A percentile compares a stretch with the other conserved stretches of the same genome.
These are phyloP conservation scores for Martiniozyma abietophila DNA, from an alignment of 805 yeast species.

Conservation along the genomic window DNA sequence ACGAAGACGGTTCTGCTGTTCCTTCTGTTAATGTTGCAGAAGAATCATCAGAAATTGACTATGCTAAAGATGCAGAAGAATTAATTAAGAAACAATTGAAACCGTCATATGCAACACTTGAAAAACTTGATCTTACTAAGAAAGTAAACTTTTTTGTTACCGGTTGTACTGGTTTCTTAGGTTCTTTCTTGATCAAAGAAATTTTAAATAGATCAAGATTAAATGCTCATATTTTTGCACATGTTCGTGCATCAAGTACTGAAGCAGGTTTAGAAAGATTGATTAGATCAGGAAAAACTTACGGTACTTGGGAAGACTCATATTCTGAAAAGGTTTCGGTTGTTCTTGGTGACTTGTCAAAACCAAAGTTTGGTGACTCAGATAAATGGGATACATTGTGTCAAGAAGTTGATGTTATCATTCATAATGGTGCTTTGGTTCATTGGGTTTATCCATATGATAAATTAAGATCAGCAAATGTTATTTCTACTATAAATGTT, in stretches of 20 bases:
- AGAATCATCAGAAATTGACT: conserved; percentile 30
- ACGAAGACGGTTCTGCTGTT: conserved; percentile 29
- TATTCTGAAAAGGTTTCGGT: conserved; percentile 54
- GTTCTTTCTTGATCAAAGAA: conserved; percentile 79
- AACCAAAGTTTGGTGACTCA: conserved; percentile 60
- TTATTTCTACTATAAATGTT: conserved; percentile 76
- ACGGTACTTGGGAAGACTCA: conserved; percentile 67
- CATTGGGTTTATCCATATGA: conserved; percentile 98
- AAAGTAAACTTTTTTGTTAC: conserved; percentile 62
- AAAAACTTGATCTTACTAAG: conserved; percentile 14
- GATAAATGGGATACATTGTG: conserved; percentile 53
- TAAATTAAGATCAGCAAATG: conserved; percentile 87
- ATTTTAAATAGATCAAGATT: conserved; percentile 40
- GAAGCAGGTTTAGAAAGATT: conserved; percentile 70
- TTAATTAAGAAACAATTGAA: conserved; percentile 33
- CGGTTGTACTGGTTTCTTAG: conserved; percentile 95
- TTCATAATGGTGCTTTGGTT: conserved; percentile 96
- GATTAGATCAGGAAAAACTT: conserved; percentile 63
- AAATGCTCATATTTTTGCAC: conserved; percentile 64
- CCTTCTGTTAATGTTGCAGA: conserved; percentile 20
- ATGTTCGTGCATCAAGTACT: conserved; percentile 75
- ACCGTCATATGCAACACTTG: conserved; percentile 36
- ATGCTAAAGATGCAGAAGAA: conserved; percentile 66
- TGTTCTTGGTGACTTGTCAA: conserved; percentile 75
- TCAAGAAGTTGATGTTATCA: conserved; percentile 62